These are phyloP conservation scores for Exophiala sp. DNA, from an alignment of 2,329 filamentous ascomycete genomes.

Conservation along the genomic window DNA sequence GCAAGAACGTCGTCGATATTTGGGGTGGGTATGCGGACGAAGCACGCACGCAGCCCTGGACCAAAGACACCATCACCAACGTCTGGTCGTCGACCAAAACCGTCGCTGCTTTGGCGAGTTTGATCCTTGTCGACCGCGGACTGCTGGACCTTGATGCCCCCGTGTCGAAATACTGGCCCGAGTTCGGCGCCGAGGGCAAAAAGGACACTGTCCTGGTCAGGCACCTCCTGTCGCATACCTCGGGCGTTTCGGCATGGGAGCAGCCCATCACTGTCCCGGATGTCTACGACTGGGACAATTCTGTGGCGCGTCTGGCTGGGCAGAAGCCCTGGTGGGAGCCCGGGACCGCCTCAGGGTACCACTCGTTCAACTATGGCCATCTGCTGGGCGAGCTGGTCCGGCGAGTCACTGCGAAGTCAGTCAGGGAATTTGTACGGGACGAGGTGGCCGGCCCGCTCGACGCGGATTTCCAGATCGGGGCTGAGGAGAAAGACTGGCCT, in stretches of 20 bases:
- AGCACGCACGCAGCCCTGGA: constrained; percentile 26
- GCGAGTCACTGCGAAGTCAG: constrained; percentile 37
- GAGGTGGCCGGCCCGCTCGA: constrained; percentile 40
- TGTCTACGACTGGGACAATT: constrained; percentile 32
- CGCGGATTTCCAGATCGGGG: constrained; percentile 46
- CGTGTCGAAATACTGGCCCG: constrained; percentile 44
- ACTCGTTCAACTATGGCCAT: constrained; percentile 38
- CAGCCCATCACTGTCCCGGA: constrained; percentile 32
- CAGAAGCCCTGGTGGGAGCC: constrained; percentile 44
- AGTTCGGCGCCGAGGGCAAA: constrained; percentile 42
- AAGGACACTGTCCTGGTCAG: constrained; percentile 36
- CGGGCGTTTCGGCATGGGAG: constrained; percentile 36
- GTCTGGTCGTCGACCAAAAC: constrained; percentile 42
- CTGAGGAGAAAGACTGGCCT: constrained; percentile 38
- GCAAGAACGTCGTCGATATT: constrained; percentile 41
- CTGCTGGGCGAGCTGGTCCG: constrained; percentile 43
- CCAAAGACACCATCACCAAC: constrained; percentile 22
- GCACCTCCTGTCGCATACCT: constrained; percentile 40
- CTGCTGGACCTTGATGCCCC: constrained; percentile 35
- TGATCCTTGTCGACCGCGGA: constrained; percentile 40
- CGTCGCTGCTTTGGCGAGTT: constrained; percentile 35
- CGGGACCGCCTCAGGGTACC: constrained; percentile 42
- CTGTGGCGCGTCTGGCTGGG: constrained; percentile 35
- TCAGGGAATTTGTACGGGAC: constrained; percentile 42
- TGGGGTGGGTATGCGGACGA: constrained; percentile 41